Evolutionary conservation across 306 rosid genomes (phyloP).

Genomic region (Cercis canadensis): DNA sequence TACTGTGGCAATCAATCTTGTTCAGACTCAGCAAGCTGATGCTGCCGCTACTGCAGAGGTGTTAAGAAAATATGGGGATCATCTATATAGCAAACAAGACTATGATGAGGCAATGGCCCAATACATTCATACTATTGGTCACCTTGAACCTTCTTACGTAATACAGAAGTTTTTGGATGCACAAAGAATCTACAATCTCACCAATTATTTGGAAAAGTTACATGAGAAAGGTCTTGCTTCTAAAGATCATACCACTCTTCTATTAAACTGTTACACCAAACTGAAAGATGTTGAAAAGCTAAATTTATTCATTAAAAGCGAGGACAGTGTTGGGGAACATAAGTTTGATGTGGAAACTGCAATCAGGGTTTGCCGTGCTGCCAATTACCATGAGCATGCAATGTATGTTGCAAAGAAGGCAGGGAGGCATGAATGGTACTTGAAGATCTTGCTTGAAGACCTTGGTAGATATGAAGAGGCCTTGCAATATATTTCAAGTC

Average conservation of each 20-base stretch:
- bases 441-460: slow-evolving; percentile 98
- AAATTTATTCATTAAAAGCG: slow-evolving; percentile 81
- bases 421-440: slow-evolving; percentile 92
- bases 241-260: slow-evolving; percentile 95
- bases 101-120: slow-evolving; percentile 98
- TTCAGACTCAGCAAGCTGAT: slow-evolving; percentile 98
- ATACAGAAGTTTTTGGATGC: slow-evolving; percentile 98
- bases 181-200: slow-evolving; percentile 93
- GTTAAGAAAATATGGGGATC: slow-evolving; percentile 92
- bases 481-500: slow-evolving; percentile 85
- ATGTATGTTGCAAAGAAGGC: slow-evolving; percentile 99
- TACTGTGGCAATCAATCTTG: slow-evolving; percentile 92
- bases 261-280: slow-evolving; percentile 93
- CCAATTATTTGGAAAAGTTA: slow-evolving; percentile 94
- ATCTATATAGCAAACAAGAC: slow-evolving; percentile 92
- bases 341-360: slow-evolving; percentile 98
- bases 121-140: slow-evolving; percentile 91
- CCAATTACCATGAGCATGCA: slow-evolving; percentile 98
- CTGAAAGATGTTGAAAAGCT: slow-evolving; percentile 94
- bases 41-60: slow-evolving; percentile 99
- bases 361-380: slow-evolving; percentile 96
- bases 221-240: slow-evolving; percentile 99
- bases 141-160: slow-evolving; percentile 98
- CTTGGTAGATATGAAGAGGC: slow-evolving; percentile 98
- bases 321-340: slow-evolving; percentile 82